phyloP scores from a whole-genome alignment of 306 rosid species.

The Cucurbita ficifolia region DNA sequence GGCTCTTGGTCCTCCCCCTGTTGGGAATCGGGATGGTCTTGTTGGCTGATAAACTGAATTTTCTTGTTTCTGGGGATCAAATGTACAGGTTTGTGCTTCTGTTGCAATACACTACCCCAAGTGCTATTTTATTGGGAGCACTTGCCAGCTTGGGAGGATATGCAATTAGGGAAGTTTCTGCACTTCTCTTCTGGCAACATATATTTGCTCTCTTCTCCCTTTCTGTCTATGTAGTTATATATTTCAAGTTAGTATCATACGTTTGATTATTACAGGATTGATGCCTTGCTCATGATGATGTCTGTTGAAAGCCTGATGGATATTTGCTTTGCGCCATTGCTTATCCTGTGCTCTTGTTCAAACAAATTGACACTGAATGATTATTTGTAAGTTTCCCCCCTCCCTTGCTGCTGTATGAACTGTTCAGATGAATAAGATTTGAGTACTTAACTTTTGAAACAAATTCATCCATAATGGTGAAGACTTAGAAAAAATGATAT shows the following conservation, averaged over 20 bases:
- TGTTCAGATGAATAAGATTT: not conserved
- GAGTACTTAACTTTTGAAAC: not conserved
- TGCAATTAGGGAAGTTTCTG: constrained; percentile 81
- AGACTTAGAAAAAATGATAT: not conserved
- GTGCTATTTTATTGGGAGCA: constrained; percentile 78
- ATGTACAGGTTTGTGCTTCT: constrained; percentile 68
- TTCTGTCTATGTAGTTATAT: constrained; percentile 49
- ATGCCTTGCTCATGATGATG: not conserved
- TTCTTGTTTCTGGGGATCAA: constrained; percentile 35
- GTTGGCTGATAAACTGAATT: constrained; percentile 40
- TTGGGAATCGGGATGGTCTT: constrained; percentile 60
- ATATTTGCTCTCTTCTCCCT: constrained; percentile 65
- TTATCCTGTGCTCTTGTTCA: not conserved
- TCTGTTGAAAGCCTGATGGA: not conserved
- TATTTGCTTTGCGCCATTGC: not conserved
- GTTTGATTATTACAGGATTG: not conserved
- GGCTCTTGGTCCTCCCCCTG: constrained; percentile 71
- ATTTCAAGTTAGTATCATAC: constrained; percentile 28
- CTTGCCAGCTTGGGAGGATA: constrained; percentile 84
- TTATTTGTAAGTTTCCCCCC: not conserved
- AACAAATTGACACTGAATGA: not conserved
- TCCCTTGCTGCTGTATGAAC: not conserved
- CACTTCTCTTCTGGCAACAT: constrained; percentile 90
- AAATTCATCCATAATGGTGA: not conserved
- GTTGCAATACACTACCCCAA: constrained; percentile 77